Percentiles rank a stretch among this genome's conserved stretches.
These are phyloP conservation scores for Hymenoscyphus repandus DNA, from an alignment of 2,329 filamentous ascomycete species.

Conservation along the genomic window DNA sequence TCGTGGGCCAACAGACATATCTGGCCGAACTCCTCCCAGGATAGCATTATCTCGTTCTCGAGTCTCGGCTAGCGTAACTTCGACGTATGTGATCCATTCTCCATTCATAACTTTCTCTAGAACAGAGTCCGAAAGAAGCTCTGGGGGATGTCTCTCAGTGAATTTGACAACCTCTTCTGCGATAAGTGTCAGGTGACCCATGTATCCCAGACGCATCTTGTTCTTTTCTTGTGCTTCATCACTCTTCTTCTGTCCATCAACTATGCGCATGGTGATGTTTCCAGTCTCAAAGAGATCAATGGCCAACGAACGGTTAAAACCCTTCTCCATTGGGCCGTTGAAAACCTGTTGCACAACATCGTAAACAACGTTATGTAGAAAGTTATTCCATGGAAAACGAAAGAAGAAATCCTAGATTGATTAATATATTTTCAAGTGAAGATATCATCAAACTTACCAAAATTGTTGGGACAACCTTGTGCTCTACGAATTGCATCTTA, in stretches of 20 bases:
- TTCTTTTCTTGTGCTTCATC: conserved; percentile 79
- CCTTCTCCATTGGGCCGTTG: conserved; percentile 95
- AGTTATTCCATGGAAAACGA: conserved; percentile 98
- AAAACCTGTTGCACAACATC: conserved; percentile 99
- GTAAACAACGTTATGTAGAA: conserved; percentile 97
- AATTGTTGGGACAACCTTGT: conserved; percentile 91
- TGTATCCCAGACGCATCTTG: conserved; percentile 92
- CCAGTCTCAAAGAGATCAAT: conserved; percentile 91
- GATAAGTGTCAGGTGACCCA: conserved; percentile 95
- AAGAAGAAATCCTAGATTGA: conserved; percentile 83
- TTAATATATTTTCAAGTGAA: conserved; percentile 13
- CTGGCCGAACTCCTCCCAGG: conserved; percentile 87
- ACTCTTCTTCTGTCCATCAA: conserved; percentile 81
- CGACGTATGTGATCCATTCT: conserved; percentile 92
- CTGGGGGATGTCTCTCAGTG: conserved; percentile 85
- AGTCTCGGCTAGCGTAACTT: conserved; percentile 87
- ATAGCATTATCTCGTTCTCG: conserved; percentile 97
- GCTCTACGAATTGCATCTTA: conserved; percentile 94
- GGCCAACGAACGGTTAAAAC: conserved; percentile 84
- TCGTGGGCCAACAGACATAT: conserved; percentile 78
- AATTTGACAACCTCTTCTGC: conserved; percentile 99
- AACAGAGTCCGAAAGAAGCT: conserved; percentile 77
- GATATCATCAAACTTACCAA: conserved; percentile 56
- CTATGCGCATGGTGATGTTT: conserved; percentile 84
- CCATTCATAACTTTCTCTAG: conserved; percentile 84